These are phyloP conservation scores for Onygena corvina DNA, from an alignment of 2,329 filamentous ascomycete genomes.

Conservation along the genomic window DNA sequence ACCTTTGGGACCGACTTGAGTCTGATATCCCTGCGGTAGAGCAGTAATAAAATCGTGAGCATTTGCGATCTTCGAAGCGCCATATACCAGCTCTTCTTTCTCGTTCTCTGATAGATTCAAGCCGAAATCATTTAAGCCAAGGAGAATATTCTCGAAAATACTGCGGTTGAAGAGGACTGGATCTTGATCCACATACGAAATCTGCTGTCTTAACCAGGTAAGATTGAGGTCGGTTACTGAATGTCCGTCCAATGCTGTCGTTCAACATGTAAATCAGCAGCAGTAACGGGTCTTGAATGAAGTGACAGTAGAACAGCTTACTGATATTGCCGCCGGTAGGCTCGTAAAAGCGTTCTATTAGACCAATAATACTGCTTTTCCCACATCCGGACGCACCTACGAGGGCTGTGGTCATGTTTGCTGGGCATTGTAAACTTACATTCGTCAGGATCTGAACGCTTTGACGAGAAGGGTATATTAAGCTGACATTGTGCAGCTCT, in stretches of 20 bases:
- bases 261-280: conserved; percentile 44
- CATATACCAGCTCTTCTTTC: conserved; percentile 36
- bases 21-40: conserved; percentile 35
- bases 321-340: conserved; percentile 32
- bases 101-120: conserved; percentile 9
- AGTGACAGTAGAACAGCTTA: neutral
- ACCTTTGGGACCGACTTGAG: neutral
- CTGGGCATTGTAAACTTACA: conserved; percentile 53
- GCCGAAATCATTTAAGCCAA: conserved; percentile 30
- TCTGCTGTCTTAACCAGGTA: conserved; percentile 47
- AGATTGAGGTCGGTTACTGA: conserved; percentile 63
- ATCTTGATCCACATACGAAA: conserved; percentile 56
- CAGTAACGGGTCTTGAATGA: neutral
- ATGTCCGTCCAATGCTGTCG: conserved; percentile 63
- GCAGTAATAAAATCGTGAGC: conserved; percentile 57
- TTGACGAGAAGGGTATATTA: conserved; percentile 37
- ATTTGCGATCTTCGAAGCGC: conserved; percentile 55
- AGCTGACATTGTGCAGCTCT: conserved; percentile 28
- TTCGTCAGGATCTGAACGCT: conserved; percentile 22
- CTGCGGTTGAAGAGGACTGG: conserved; percentile 57
- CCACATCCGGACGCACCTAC: conserved; percentile 46
- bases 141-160: conserved; percentile 51
- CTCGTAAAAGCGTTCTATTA: conserved; percentile 53
- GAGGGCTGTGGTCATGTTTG: conserved; percentile 71
- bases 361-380: conserved; percentile 34